A percentile compares a stretch with the other conserved stretches of the same genome.
Evolutionary conservation across 768 basidiomycete species (phyloP).

Genomic region (Pisolithus microcarpus): DNA sequence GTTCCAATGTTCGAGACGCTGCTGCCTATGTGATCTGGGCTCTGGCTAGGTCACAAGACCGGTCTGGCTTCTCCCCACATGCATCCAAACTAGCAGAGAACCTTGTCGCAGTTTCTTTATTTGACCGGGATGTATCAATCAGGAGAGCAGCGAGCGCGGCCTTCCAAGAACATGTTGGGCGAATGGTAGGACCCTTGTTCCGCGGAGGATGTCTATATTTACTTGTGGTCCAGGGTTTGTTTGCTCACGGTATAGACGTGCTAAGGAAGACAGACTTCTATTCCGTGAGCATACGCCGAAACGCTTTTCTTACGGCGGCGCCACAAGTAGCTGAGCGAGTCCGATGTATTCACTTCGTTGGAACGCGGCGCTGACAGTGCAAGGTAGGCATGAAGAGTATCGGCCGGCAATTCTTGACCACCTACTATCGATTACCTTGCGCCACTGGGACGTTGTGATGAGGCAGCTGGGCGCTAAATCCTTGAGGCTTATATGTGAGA

Average conservation of each 20-base stretch:
- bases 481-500: slow-evolving; percentile 56
- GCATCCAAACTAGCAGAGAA: slow-evolving; percentile 58
- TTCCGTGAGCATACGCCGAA: slow-evolving; percentile 77
- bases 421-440: slow-evolving; percentile 61
- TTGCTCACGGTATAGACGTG: slow-evolving; percentile 92
- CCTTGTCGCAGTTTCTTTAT: slow-evolving; percentile 75
- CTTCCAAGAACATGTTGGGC: slow-evolving; percentile 94
- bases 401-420: slow-evolving; percentile 62
- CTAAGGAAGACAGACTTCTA: slow-evolving; percentile 92
- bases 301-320: slow-evolving; percentile 80
- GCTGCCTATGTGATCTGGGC: slow-evolving; percentile 95
- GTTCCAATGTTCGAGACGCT: slow-evolving; percentile 90
- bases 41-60: slow-evolving; percentile 70
- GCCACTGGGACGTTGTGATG: slow-evolving; percentile 88
- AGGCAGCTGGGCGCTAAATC: slow-evolving; percentile 72
- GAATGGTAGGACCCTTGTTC: slow-evolving; percentile 56
- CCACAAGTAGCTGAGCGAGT: slow-evolving; percentile 82
- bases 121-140: slow-evolving; percentile 92
- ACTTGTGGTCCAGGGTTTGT: slow-evolving; percentile 55
- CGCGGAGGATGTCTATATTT: slow-evolving; percentile 10
- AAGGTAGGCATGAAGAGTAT: slow-evolving; percentile 69
- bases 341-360: slow-evolving; percentile 1
- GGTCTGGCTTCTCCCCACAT: slow-evolving; percentile 50
- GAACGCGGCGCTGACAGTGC: slow-evolving; percentile 5
- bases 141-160: slow-evolving; percentile 94